Conservation (phyloP, 176 grass and related monocot genomes). For the Themeda triandra region DNA sequence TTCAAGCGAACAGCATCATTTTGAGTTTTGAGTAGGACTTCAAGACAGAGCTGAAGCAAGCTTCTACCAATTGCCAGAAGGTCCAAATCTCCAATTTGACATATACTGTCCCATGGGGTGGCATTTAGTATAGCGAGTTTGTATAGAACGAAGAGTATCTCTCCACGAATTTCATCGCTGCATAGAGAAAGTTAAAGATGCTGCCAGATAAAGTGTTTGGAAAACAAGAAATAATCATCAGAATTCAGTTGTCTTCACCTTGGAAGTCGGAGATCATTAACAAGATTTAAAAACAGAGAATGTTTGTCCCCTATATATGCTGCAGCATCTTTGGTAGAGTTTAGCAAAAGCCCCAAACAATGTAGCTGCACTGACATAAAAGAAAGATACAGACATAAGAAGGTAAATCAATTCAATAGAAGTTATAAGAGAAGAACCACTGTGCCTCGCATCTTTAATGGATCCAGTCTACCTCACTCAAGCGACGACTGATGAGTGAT, state of each 20-base stretch:
- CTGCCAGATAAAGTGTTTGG: neutral
- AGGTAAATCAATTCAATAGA: conserved; percentile 25
- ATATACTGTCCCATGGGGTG: conserved; percentile 67
- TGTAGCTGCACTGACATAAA: conserved; percentile 57
- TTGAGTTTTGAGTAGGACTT: conserved; percentile 88
- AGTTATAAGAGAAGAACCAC: conserved; percentile 23
- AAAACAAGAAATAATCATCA: conserved; percentile 16
- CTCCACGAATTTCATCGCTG: conserved; percentile 85
- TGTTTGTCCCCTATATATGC: conserved; percentile 60
- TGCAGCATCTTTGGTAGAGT: conserved; percentile 53
- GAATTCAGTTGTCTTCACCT: conserved; percentile 49
- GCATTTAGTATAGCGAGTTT: conserved; percentile 65
- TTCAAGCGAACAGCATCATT: conserved; percentile 86
- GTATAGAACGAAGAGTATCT: conserved; percentile 86
- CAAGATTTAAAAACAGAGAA: conserved; percentile 76
- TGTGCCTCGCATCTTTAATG: conserved; percentile 15
- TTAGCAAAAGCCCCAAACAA: conserved; percentile 74
- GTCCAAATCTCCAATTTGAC: conserved; percentile 35
- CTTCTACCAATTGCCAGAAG: conserved; percentile 38
- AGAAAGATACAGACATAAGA: conserved; percentile 31
- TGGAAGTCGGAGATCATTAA: conserved; percentile 67
- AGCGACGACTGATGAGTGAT: neutral
- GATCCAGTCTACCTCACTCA: neutral
- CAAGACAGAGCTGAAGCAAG: conserved; percentile 61
- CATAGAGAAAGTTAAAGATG: conserved; percentile 43